phyloP scores from a whole-genome alignment of 306 rosid genomes.

The Vigna radiata region DNA sequence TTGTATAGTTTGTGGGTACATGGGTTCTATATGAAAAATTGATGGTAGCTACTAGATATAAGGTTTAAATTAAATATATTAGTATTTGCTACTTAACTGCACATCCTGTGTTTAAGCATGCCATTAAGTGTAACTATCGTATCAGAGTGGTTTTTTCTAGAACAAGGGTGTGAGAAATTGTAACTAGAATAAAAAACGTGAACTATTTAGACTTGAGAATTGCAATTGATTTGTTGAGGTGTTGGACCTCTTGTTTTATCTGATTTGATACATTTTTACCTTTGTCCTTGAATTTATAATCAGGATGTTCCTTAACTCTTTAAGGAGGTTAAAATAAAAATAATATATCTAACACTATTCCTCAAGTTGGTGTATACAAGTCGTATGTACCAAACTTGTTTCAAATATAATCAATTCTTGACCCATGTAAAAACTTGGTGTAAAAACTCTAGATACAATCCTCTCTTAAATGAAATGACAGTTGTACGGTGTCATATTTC shows the following conservation, averaged over 20 bases:
- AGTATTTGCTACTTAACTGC: background rate
- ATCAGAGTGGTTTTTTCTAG: background rate
- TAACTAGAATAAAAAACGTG: background rate
- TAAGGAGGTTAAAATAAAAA: constrained; percentile 47
- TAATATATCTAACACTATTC: too few relatives aligned
- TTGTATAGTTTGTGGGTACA: background rate
- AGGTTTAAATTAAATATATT: background rate
- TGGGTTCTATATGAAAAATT: background rate
- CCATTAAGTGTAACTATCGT: background rate
- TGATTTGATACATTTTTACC: constrained; percentile 24
- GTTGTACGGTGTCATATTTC: too few relatives aligned
- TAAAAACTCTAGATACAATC: too few relatives aligned
- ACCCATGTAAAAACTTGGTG: too few relatives aligned
- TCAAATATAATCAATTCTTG: too few relatives aligned
- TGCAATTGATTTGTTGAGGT: background rate
- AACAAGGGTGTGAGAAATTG: background rate
- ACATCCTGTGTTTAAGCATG: too few relatives aligned
- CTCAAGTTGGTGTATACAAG: too few relatives aligned
- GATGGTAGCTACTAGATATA: background rate
- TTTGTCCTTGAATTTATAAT: constrained; percentile 29
- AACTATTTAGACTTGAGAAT: background rate
- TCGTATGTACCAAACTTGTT: too few relatives aligned
- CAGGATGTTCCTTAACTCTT: constrained; percentile 81
- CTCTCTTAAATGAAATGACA: too few relatives aligned
- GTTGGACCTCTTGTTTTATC: background rate